Base-by-base conservation (phyloP, 148 eudicot species). In the Arbutus unedo region DNA sequence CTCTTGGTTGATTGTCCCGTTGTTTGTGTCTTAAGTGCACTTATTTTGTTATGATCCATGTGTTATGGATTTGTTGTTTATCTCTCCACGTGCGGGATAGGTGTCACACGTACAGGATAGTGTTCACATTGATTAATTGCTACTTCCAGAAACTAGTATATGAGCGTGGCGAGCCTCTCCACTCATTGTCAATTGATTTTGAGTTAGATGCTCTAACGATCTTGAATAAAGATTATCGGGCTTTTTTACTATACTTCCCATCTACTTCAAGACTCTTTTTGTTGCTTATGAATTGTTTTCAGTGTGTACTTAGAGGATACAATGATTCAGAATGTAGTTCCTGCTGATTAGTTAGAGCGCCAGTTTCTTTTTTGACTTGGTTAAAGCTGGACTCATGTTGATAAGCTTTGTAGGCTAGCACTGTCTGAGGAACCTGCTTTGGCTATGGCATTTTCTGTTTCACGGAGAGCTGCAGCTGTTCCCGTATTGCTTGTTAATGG, bases 361-460 rank as follows among this genome's bases (percentile, higher is more conserved):
- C 1, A 23, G 49, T 70, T 70, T 16, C 8, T 10, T n/a, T 48
- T 49, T 9, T 4, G 0, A 68, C 44, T 81, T 71, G 54, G 41
- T 79, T 78, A 14, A 16, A 55, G 67, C 67, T 49, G 74, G 3
- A 45, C 77, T 85, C 82, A 81, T 81, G 81, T 25, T 76, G 82
- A 49, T 76, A 41, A 56, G 38, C 49, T 82, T 68, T 90, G 53
- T 87, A 96, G 98, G 91, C 84, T 93, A 79, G 86, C 97, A 48
- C 93, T 96, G 47, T 94, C 98, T 0, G 96, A 96, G 49, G 98
- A 96, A 86, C 94, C 98, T 88, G 94, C 98, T 77, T 87, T 96
- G 89, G 98, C 98, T 45, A 96, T 96, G 98, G 98, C 98, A 76
- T 96, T 94, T 88, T 96, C 98, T 79, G 97, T 94, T 76, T 88